Base-by-base conservation (phyloP, 2,329 filamentous ascomycete genomes). In the Cytospora piceae region DNA sequence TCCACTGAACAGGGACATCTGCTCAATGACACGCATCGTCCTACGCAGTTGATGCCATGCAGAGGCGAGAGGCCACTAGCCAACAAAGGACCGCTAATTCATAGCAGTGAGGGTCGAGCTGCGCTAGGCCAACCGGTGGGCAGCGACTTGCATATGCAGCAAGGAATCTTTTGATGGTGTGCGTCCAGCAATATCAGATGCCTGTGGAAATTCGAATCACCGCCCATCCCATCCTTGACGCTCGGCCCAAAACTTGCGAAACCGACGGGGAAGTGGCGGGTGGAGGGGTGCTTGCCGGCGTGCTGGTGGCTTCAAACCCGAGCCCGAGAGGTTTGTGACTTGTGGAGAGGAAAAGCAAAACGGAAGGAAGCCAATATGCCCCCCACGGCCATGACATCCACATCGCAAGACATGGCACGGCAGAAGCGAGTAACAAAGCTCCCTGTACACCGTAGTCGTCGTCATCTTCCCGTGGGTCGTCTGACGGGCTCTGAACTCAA, bases 351-450 rank as follows among this genome's bases (percentile, higher is more conserved):
- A 37, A 20, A 42, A n/a, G 32, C 24, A n/a, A 39, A 24, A 29
- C 11, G 53, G n/a, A 49, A 24, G 56, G 42, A 39, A 17, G 31
- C 34, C 42, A 39, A 49, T 14, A 49, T 24, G n/a, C 46, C 3
- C 9, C n/a, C 52, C 24, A 4, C 22, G 27, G 27, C 27, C n/a
- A 39, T 9, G 51, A 11, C n/a, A 22, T 53, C 46, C 55, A 64
- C 46, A 52, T 46, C 55, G 56, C 56, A 34, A 64, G 62, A 55
- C 55, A 60, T 55, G 29, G 56, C 62, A 64, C 49, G 51, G 59
- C 56, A 29, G 56, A 59, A 64, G 62, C 55, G 32, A 54, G 29
- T n/a, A 29, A 37, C 53, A 46, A 37, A 27, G 31, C 39, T 12
- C 37, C 37, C 60, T 39, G 60, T 54, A 24, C 46, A 17, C 53